Evolutionary conservation across 78 protist species (phyloP).

Genomic region (Bigelowiella natans): DNA sequence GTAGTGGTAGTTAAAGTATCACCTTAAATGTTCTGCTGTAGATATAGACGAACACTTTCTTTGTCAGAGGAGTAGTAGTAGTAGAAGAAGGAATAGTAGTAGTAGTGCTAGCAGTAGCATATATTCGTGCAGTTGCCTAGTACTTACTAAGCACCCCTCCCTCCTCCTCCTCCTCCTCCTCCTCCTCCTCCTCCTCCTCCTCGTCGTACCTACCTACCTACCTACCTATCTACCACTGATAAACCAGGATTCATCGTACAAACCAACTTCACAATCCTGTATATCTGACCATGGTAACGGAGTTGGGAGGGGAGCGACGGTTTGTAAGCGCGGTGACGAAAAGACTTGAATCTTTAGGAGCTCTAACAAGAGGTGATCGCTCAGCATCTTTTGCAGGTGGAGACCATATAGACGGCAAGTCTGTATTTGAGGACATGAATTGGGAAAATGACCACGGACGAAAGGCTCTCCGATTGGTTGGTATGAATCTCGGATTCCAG

Average conservation of each 20-base stretch:
- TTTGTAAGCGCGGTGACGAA: slow-evolving; percentile 22
- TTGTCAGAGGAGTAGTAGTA: no score
- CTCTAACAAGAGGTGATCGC: slow-evolving; percentile 28
- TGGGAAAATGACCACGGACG: neutral
- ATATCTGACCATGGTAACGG: neutral
- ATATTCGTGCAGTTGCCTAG: no score
- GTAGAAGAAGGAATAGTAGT: no score
- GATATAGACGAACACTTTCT: no score
- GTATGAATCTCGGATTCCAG: no score
- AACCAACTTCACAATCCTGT: neutral
- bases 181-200: neutral
- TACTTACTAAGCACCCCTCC: no score
- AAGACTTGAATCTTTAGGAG: slow-evolving; percentile 14
- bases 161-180: neutral
- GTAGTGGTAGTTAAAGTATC: no score
- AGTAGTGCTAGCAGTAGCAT: no score
- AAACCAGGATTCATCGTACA: neutral
- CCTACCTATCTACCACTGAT: neutral
- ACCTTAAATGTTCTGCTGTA: no score
- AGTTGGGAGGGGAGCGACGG: slow-evolving; percentile 20
- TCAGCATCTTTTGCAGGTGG: slow-evolving; percentile 4
- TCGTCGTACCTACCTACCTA: neutral
- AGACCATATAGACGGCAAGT: neutral
- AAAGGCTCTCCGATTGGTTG: no score
- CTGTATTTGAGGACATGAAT: neutral